Percentiles rank a stretch among this genome's conserved stretches.
Conservation (phyloP, 306 rosid species). For the Vicia faba region DNA sequence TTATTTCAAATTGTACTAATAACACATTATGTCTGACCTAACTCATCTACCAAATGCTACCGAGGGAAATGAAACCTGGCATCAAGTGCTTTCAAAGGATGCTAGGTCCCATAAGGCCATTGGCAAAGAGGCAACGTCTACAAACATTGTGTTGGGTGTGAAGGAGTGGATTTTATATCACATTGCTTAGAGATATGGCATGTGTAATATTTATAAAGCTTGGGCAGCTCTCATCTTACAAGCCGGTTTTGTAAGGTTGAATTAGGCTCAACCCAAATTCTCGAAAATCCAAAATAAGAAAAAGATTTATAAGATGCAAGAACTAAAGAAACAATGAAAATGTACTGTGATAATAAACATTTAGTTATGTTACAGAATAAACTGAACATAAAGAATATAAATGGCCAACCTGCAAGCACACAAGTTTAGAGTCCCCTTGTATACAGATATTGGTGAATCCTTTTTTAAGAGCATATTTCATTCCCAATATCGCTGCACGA, state of each 20-base stretch:
- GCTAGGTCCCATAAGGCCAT: not conserved
- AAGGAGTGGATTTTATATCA: no score
- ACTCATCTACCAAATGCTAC: not conserved
- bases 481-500: constrained; percentile 83
- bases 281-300: constrained; percentile 4
- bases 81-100: constrained; percentile 7
- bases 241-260: no score
- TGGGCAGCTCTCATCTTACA: no score
- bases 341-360: not conserved
- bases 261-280: no score
- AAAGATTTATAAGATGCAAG: constrained; percentile 20
- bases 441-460: constrained; percentile 66
- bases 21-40: not conserved
- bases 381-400: constrained; percentile 4
- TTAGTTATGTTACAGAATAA: constrained; percentile 6
- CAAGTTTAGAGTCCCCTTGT: constrained; percentile 94
- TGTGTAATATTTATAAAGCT: no score
- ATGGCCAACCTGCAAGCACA: constrained; percentile 88
- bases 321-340: constrained; percentile 22
- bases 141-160: not conserved
- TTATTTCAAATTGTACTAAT: not conserved
- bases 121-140: not conserved
- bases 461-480: constrained; percentile 79
- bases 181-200: no score
- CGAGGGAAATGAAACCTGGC: not conserved